Base-by-base conservation (phyloP, 169 alveolate genomes). In the Plasmodium coatneyi region DNA sequence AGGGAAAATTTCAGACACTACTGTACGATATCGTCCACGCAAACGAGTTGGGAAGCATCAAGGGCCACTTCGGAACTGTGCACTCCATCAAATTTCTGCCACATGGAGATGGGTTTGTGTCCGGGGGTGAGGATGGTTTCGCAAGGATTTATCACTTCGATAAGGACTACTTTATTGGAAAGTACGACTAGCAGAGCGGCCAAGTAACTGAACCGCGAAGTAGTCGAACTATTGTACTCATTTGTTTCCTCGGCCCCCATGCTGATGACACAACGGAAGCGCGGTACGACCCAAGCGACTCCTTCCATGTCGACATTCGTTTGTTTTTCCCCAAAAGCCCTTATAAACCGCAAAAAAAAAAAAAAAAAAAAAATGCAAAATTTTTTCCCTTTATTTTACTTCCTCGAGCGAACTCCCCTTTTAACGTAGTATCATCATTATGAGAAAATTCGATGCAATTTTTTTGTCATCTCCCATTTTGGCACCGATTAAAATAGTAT, bases 61-160 rank as follows among this genome's bases (percentile, higher is more conserved):
- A 96, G 94, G 99, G 99, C 10, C 99, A 98, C 96, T 98, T 98
- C 95, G 99, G 99, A 60, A 98, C 99, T 14, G 98, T 98, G 76
- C 98, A 98, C 95, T 96, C 99, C 43, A 90, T 98, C 41, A 98
- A 97, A 30, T 96, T 97, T 92, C 93, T 97, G 70, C 98, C 99
- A 2, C 99, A 98, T 92, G 99, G 99, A 25, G 93, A 94, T 84
- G 97, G 98, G 39, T 98, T 97, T 93, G 99, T 98, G 39, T 97
- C 98, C 60, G 99, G 99, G 0, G 98, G 99, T 39, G 99, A 98
- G 96, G 99, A 98, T 92, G 99, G 99, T 22, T 96, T 96, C 95
- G 99, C 98, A 19, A 97, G 99, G 90, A 95, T 98, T 19, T 98
- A 98, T 92, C 98, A 97, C 91, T 97, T 98, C 72, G 99, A 98